phyloP scores from a whole-genome alignment of 495 filamentous ascomycete genomes.

The Aspergillus panamensis region DNA sequence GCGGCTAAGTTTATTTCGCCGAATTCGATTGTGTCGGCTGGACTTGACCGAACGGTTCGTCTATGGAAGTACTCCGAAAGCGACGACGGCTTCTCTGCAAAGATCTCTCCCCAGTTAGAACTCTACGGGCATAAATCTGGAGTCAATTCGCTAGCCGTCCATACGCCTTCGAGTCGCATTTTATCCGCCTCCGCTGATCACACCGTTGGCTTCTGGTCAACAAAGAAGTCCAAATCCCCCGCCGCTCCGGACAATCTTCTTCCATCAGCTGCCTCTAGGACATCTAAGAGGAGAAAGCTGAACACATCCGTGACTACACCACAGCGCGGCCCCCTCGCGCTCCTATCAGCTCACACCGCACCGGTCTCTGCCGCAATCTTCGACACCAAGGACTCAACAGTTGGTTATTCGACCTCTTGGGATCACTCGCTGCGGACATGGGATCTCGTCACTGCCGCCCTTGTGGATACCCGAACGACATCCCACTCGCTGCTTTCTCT shows the following conservation, averaged over 20 bases:
- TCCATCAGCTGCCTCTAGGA: slow-evolving; percentile 52
- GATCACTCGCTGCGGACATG: slow-evolving; percentile 89
- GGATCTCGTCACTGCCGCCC: slow-evolving; percentile 73
- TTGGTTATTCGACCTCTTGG: slow-evolving; percentile 83
- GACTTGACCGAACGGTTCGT: slow-evolving; percentile 77
- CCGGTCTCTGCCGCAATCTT: slow-evolving; percentile 76
- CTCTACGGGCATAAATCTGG: slow-evolving; percentile 78
- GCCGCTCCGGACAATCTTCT: slow-evolving; percentile 63
- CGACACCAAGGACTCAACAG: slow-evolving; percentile 75
- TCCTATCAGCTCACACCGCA: slow-evolving; percentile 66
- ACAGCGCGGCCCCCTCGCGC: slow-evolving; percentile 72
- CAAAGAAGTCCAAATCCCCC: slow-evolving; percentile 67
- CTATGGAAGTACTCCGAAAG: slow-evolving; percentile 81
- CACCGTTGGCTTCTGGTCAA: slow-evolving; percentile 79
- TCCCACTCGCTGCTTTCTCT: slow-evolving; percentile 77
- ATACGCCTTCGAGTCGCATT: slow-evolving; percentile 69
- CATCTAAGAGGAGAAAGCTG: slow-evolving; percentile 74
- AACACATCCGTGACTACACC: slow-evolving; percentile 59
- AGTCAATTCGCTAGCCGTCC: slow-evolving; percentile 73
- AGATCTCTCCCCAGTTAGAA: slow-evolving; percentile 72
- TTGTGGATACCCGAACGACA: slow-evolving; percentile 76
- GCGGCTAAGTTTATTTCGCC: slow-evolving; percentile 75
- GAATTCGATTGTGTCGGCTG: slow-evolving; percentile 70
- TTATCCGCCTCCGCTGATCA: slow-evolving; percentile 81
- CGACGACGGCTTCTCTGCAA: slow-evolving; percentile 55